A percentile compares a stretch with the other conserved stretches of the same genome.
phyloP scores from a whole-genome alignment of 2,329 filamentous ascomycete species.

The Cladosporium sp. region DNA sequence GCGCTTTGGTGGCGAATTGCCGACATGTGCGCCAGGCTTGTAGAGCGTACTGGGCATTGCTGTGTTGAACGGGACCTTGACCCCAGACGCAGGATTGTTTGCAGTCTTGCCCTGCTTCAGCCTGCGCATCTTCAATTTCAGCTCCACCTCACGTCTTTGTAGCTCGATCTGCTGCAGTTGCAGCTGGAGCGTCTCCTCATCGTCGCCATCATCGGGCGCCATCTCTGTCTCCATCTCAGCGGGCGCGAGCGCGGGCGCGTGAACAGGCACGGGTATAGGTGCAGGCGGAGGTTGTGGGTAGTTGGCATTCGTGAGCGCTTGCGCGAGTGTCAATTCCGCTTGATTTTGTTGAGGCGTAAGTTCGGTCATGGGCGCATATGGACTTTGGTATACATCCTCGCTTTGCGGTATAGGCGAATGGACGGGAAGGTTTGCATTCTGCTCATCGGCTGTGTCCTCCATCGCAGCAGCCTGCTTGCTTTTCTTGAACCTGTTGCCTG shows the following conservation, averaged over 20 bases:
- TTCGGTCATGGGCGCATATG: slow-evolving; percentile 31
- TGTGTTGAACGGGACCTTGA: slow-evolving; percentile 18
- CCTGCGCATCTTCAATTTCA: slow-evolving; percentile 33
- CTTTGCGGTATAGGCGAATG: background rate
- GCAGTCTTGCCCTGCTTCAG: slow-evolving; percentile 25
- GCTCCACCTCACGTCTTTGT: slow-evolving; percentile 34
- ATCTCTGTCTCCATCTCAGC: slow-evolving; percentile 17
- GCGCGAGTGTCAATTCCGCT: slow-evolving; percentile 29
- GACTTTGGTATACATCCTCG: slow-evolving; percentile 28
- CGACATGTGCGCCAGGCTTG: slow-evolving; percentile 14
- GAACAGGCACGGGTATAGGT: slow-evolving; percentile 13
- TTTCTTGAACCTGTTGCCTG: slow-evolving; percentile 10
- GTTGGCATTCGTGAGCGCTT: slow-evolving; percentile 23
- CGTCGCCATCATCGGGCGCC: slow-evolving; percentile 22
- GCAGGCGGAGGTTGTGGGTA: slow-evolving; percentile 9
- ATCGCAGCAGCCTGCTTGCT: background rate
- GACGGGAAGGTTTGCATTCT: background rate
- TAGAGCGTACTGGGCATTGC: slow-evolving; percentile 21
- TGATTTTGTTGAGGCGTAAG: slow-evolving; percentile 14
- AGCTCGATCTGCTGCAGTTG: slow-evolving; percentile 34
- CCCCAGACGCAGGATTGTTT: slow-evolving; percentile 17
- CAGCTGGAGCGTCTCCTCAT: slow-evolving; percentile 34
- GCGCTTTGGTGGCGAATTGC: slow-evolving; percentile 24
- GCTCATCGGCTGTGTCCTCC: background rate
- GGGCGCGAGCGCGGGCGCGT: slow-evolving; percentile 12